Conservation (phyloP, 805 yeast genomes). For the Saccharomyces cerevisiae region DNA sequence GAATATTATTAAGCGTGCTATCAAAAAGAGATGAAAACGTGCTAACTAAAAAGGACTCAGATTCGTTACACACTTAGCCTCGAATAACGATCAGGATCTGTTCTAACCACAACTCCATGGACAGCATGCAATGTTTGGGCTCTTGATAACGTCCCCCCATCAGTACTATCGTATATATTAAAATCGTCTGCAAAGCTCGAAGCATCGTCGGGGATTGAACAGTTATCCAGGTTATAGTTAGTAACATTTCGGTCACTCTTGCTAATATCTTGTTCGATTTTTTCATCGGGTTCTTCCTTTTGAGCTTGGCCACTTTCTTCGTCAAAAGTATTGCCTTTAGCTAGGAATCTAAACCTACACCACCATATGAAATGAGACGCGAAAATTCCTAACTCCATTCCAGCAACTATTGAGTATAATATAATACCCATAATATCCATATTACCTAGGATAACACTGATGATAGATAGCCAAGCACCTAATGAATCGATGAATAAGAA, state of each 20-base stretch:
- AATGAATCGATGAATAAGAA: conserved; percentile 66
- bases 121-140: not conserved
- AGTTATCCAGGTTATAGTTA: not conserved
- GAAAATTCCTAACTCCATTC: conserved; percentile 70
- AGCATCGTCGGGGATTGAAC: not conserved
- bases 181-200: not conserved
- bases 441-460: conserved; percentile 50
- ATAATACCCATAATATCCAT: conserved; percentile 75
- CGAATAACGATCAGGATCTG: not conserved
- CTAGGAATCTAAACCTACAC: conserved; percentile 34
- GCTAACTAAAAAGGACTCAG: not conserved
- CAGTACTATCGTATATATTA: not conserved
- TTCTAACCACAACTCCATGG: not conserved
- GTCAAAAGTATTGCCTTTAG: conserved; percentile 1
- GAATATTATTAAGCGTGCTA: not conserved
- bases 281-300: not conserved
- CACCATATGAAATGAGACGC: conserved; percentile 65
- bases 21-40: not conserved
- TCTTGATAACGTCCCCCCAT: not conserved
- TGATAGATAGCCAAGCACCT: conserved; percentile 76
- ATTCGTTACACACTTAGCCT: not conserved
- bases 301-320: not conserved
- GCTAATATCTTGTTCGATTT: not conserved
- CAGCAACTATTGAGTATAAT: conserved; percentile 65
- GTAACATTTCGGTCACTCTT: not conserved